A percentile compares a stretch with the other conserved stretches of the same genome.
phyloP scores from a whole-genome alignment of 306 rosid species.

The Amphicarpaea edgeworthii region DNA sequence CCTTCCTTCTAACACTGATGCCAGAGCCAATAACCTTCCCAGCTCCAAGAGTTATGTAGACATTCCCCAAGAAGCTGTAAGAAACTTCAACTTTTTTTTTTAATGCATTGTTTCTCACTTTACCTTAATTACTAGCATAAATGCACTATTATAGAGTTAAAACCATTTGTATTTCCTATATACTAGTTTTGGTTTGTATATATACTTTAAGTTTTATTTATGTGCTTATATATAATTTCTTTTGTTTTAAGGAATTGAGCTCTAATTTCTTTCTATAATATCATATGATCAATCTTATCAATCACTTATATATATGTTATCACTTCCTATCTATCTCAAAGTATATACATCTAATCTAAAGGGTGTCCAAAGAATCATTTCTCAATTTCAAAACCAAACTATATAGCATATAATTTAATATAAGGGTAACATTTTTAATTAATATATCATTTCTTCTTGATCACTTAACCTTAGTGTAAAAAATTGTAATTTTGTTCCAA shows the following conservation, averaged over 20 bases:
- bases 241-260: background rate
- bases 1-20: slow-evolving; percentile 54
- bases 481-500: background rate
- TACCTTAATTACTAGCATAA: background rate
- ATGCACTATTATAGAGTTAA: background rate
- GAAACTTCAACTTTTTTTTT: slow-evolving; percentile 2
- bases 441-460: background rate
- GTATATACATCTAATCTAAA: no score
- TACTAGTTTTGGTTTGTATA: background rate
- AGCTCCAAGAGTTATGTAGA: slow-evolving; percentile 6
- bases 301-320: no score
- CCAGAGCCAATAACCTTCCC: slow-evolving; percentile 15
- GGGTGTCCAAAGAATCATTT: no score
- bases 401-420: background rate
- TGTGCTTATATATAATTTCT: background rate
- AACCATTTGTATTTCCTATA: background rate
- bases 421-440: background rate
- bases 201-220: background rate
- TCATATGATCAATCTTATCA: no score
- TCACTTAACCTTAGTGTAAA: background rate
- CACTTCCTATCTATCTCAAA: no score
- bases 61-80: slow-evolving; percentile 70
- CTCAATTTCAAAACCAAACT: background rate
- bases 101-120: background rate
- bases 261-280: background rate